Evolutionary conservation across 176 grass and related monocot species (phyloP).

Genomic region (Elymus sibiricus): DNA sequence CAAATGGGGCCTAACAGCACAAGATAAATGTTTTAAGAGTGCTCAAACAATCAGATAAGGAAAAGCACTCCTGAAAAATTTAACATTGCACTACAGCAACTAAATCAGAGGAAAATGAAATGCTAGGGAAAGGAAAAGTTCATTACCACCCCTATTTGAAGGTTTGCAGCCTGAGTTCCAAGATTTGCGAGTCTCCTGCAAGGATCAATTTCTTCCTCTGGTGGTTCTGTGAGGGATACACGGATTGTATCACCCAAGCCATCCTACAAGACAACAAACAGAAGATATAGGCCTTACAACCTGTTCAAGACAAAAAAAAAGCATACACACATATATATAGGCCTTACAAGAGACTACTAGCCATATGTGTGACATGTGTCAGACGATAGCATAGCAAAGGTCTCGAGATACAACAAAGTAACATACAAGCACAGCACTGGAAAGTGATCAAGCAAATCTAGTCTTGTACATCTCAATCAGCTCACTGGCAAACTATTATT

Average conservation of each 20-base stretch:
- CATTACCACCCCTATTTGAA: conserved; percentile 84
- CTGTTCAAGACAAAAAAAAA: not conserved
- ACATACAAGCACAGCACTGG: conserved; percentile 1
- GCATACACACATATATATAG: not conserved
- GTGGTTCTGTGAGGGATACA: conserved; percentile 95
- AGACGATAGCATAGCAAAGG: conserved; percentile 8
- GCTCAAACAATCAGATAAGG: not conserved
- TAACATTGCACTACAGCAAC: conserved; percentile 9
- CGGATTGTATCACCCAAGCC: conserved; percentile 96
- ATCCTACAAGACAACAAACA: conserved; percentile 60
- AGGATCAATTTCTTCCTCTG: conserved; percentile 93
- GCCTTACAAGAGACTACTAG: not conserved
- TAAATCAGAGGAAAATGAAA: not conserved
- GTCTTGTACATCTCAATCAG: not conserved
- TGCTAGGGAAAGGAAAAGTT: conserved; percentile 9
- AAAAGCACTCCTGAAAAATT: conserved; percentile 1
- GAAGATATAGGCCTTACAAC: conserved; percentile 1
- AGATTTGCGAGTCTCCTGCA: conserved; percentile 84
- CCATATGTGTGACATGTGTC: conserved; percentile 1
- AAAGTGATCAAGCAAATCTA: not conserved
- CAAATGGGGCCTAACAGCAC: conserved; percentile 61
- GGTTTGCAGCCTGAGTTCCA: conserved; percentile 60
- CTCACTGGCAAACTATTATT: not conserved
- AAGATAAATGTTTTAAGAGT: conserved; percentile 25
- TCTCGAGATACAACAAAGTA: not conserved